Percentiles rank a stretch among this genome's conserved stretches.
These are phyloP conservation scores for Dittrichia graveolens DNA, from an alignment of 129 eudicot genomes.

Conservation along the genomic window DNA sequence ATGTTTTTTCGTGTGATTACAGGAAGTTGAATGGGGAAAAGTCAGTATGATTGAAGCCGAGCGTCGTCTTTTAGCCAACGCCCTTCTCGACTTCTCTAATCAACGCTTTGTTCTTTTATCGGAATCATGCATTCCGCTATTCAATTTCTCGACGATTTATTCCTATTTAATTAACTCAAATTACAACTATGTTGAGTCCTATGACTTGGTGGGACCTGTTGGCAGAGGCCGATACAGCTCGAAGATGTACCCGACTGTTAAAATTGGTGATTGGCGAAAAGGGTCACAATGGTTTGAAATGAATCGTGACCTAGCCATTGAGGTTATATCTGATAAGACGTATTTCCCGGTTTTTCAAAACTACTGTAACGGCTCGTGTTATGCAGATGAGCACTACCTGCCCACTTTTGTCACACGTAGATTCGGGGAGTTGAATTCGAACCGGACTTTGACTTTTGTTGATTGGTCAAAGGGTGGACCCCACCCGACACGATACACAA, in stretches of 20 bases:
- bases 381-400: conserved; percentile 55
- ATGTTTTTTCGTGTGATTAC: neutral
- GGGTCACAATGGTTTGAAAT: conserved; percentile 65
- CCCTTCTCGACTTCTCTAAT: conserved; percentile 53
- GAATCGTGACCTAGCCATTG: conserved; percentile 47
- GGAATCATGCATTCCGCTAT: conserved; percentile 53
- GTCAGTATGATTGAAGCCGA: conserved; percentile 63
- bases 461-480: conserved; percentile 63
- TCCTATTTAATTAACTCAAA: conserved; percentile 48
- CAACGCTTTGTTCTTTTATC: conserved; percentile 57
- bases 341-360: conserved; percentile 43
- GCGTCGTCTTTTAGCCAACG: conserved; percentile 53
- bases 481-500: conserved; percentile 44
- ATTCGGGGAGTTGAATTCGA: conserved; percentile 33
- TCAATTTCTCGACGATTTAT: conserved; percentile 47
- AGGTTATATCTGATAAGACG: conserved; percentile 41
- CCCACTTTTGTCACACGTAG: conserved; percentile 46
- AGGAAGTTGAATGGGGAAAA: conserved; percentile 62
- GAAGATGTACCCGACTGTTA: conserved; percentile 40
- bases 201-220: conserved; percentile 45
- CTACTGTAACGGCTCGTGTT: conserved; percentile 40
- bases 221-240: conserved; percentile 52
- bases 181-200: conserved; percentile 43
- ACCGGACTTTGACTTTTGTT: conserved; percentile 51
- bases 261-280: conserved; percentile 49